Conservation (phyloP, 192 early-diverging fungal genomes). For the Geranomyces variabilis region DNA sequence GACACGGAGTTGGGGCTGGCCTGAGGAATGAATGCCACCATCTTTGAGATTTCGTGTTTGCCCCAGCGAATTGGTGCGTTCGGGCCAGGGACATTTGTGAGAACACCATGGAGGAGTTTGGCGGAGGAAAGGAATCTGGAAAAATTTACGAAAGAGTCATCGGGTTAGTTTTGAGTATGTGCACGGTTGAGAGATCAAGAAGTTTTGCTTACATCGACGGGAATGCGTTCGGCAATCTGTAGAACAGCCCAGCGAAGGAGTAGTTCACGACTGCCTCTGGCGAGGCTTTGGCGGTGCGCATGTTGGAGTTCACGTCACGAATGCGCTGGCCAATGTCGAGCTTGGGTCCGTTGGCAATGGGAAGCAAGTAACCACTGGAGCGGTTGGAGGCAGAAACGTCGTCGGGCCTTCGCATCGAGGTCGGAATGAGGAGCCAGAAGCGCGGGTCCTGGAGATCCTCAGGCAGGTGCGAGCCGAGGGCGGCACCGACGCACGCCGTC, state of each 20-base stretch:
- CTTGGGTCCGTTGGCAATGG: constrained; percentile 14
- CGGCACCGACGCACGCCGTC: constrained; percentile 26
- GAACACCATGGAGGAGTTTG: constrained; percentile 32
- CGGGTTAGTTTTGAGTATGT: no score
- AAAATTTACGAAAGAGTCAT: no score
- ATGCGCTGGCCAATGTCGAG: constrained; percentile 17
- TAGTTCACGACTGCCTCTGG: constrained; percentile 36
- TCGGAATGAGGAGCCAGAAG: constrained; percentile 44
- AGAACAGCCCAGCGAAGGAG: not conserved
- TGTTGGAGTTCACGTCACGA: constrained; percentile 9
- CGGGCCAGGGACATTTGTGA: constrained; percentile 49
- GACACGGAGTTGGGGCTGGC: constrained; percentile 31
- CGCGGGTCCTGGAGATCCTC: constrained; percentile 22
- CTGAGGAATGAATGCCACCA: constrained; percentile 41
- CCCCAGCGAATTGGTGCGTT: constrained; percentile 27
- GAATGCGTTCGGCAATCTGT: constrained; percentile 26
- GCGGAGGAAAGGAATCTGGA: not conserved
- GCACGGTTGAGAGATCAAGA: no score
- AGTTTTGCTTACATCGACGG: constrained; percentile 21
- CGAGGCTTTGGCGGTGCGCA: constrained; percentile 28
- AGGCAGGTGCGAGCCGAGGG: constrained; percentile 19
- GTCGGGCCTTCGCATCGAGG: constrained; percentile 30
- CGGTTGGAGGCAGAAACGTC: constrained; percentile 30
- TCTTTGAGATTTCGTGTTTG: constrained; percentile 18
- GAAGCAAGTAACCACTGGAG: constrained; percentile 33